Conservation (phyloP, 208 protist genomes). For the Trypanosoma conorhini region DNA sequence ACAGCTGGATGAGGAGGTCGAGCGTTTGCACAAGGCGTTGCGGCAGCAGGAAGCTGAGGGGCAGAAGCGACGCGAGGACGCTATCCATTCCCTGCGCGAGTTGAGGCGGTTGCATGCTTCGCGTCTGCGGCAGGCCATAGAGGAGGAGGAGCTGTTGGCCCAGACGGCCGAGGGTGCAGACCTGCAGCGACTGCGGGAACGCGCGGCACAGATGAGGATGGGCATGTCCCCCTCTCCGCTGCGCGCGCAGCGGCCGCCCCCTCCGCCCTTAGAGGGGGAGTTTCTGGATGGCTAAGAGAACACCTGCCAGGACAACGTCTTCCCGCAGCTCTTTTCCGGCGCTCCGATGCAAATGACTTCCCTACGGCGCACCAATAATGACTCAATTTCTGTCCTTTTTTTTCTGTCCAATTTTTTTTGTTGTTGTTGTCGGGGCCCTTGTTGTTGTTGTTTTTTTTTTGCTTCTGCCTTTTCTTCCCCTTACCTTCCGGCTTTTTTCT, state of each 20-base stretch:
- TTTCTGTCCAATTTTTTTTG: background rate
- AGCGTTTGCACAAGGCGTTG: background rate
- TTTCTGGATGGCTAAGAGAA: background rate
- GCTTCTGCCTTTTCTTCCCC: constrained; percentile 1
- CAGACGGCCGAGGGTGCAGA: constrained; percentile 34
- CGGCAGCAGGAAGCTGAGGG: background rate
- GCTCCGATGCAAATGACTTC: no score
- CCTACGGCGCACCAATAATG: background rate
- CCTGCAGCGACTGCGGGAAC: constrained; percentile 32
- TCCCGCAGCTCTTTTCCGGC: no score
- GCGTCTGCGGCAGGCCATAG: background rate
- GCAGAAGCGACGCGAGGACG: background rate
- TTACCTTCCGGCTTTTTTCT: constrained; percentile 7
- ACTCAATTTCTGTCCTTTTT: background rate
- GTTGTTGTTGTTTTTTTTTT: constrained; percentile 15
- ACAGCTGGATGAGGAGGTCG: constrained; percentile 2
- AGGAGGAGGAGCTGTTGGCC: background rate
- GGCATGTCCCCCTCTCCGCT: background rate
- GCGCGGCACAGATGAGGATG: constrained; percentile 14
- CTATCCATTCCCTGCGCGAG: background rate
- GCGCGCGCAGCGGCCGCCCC: no score
- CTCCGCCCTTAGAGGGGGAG: background rate
- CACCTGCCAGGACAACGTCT: background rate
- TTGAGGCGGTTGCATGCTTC: constrained; percentile 1
- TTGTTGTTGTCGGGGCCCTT: background rate